Evolutionary conservation across 106 monocot genomes (phyloP).

Genomic region (Apostasia shenzhenica): DNA sequence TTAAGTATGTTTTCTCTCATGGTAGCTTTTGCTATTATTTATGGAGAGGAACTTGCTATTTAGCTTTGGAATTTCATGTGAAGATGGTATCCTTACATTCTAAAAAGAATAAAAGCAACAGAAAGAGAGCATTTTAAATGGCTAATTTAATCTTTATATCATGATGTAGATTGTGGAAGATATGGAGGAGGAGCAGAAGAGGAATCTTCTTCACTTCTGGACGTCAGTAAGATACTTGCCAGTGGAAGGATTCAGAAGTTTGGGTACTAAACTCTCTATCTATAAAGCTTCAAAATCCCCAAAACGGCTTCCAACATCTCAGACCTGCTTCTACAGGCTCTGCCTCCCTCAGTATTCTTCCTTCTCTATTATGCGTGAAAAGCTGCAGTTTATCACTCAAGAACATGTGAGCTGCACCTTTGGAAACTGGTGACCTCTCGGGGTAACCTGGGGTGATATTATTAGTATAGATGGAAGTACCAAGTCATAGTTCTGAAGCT

Average conservation of each 20-base stretch:
- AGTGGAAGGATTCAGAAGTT: slow-evolving; percentile 64
- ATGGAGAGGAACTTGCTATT: no score
- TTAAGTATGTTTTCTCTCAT: no score
- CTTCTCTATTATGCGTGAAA: slow-evolving; percentile 26
- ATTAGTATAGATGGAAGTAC: no score
- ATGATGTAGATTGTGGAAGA: slow-evolving; percentile 50
- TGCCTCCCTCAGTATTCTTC: slow-evolving; percentile 59
- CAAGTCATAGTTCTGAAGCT: no score
- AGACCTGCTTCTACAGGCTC: slow-evolving; percentile 81
- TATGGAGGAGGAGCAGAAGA: slow-evolving; percentile 50
- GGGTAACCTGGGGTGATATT: no score
- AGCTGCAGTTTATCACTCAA: slow-evolving; percentile 57
- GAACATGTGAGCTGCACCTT: slow-evolving; percentile 76
- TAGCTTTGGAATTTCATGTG: no score
- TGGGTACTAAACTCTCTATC: slow-evolving; percentile 67
- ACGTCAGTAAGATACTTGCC: slow-evolving; percentile 80
- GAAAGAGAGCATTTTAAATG: no score
- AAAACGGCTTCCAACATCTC: slow-evolving; percentile 64
- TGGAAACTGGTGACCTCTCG: slow-evolving; percentile 39
- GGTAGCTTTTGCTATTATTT: no score
- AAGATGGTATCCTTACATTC: no score
- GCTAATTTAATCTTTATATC: no score
- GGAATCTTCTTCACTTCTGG: slow-evolving; percentile 73
- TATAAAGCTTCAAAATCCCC: slow-evolving; percentile 32
- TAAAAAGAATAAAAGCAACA: no score